These are phyloP conservation scores for Sugiyamaella japonica DNA, from an alignment of 1,139 yeast species.

Conservation along the genomic window DNA sequence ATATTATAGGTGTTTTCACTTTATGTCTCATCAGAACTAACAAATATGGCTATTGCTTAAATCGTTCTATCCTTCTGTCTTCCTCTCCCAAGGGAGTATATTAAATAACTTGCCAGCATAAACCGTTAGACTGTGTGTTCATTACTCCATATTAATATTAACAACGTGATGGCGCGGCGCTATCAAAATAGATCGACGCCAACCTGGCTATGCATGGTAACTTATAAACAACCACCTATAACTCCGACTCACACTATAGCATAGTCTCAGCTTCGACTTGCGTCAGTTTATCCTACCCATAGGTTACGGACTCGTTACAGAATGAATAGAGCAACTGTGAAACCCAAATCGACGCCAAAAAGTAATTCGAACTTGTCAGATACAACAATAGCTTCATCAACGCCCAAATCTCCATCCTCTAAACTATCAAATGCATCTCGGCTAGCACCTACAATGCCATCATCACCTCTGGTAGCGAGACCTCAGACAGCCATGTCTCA, in stretches of 20 bases:
- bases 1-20: too few species aligned
- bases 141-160: too few species aligned
- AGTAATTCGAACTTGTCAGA: neutral
- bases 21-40: too few species aligned
- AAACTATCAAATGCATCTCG: neutral
- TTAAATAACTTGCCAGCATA: too few species aligned
- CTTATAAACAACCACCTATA: neutral
- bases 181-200: constrained; percentile 7
- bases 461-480: constrained; percentile 6
- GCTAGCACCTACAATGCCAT: neutral
- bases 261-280: too few species aligned
- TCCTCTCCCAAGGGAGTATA: too few species aligned
- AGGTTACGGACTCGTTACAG: neutral
- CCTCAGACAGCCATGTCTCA: constrained; percentile 16
- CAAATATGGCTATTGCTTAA: too few species aligned
- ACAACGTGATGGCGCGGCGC: constrained; percentile 1
- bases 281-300: too few species aligned
- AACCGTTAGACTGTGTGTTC: too few species aligned
- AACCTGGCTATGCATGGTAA: neutral
- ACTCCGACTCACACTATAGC: too few species aligned
- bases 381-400: neutral
- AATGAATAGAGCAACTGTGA: neutral
- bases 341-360: constrained; percentile 2
- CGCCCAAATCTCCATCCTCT: constrained; percentile 4
- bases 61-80: too few species aligned